phyloP scores from a whole-genome alignment of 192 early-diverging fungal genomes.

The Phycomyces blakesleeanus region DNA sequence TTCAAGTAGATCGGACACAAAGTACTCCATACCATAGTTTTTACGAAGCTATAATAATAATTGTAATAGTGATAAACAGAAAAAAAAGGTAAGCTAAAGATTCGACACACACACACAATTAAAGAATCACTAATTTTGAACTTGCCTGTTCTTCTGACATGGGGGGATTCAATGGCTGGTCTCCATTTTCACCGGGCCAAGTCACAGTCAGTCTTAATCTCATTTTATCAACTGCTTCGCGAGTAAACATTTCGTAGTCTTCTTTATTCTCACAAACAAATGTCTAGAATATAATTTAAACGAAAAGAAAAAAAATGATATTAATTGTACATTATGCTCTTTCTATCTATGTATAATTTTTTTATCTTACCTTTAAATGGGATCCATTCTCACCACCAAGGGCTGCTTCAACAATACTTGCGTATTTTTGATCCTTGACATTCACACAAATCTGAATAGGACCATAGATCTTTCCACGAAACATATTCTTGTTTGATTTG shows the following conservation, averaged over 20 bases:
- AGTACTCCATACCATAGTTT: slow-evolving; percentile 69
- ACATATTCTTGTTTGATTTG: slow-evolving; percentile 54
- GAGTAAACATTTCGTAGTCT: slow-evolving; percentile 73
- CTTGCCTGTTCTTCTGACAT: slow-evolving; percentile 24
- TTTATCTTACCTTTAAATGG: slow-evolving; percentile 45
- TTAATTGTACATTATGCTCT: neutral
- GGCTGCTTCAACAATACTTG: slow-evolving; percentile 60
- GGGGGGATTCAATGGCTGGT: slow-evolving; percentile 35
- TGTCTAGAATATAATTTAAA: too few species aligned
- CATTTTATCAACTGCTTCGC: slow-evolving; percentile 57
- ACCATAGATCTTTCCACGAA: slow-evolving; percentile 67
- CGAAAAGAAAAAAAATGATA: neutral
- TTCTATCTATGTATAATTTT: neutral
- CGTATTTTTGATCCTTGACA: slow-evolving; percentile 58
- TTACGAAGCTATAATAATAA: slow-evolving; percentile 36
- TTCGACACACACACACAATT: too few species aligned
- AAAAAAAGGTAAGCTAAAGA: too few species aligned
- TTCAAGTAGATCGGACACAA: slow-evolving; percentile 70
- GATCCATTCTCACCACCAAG: slow-evolving; percentile 36
- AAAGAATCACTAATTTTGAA: too few species aligned
- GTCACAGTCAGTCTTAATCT: slow-evolving; percentile 61
- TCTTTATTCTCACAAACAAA: slow-evolving; percentile 75
- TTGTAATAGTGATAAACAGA: too few species aligned
- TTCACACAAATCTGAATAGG: slow-evolving; percentile 73
- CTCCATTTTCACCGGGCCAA: slow-evolving; percentile 31